phyloP scores from a whole-genome alignment of 2,329 filamentous ascomycete genomes.

The Monilinia polystroma region DNA sequence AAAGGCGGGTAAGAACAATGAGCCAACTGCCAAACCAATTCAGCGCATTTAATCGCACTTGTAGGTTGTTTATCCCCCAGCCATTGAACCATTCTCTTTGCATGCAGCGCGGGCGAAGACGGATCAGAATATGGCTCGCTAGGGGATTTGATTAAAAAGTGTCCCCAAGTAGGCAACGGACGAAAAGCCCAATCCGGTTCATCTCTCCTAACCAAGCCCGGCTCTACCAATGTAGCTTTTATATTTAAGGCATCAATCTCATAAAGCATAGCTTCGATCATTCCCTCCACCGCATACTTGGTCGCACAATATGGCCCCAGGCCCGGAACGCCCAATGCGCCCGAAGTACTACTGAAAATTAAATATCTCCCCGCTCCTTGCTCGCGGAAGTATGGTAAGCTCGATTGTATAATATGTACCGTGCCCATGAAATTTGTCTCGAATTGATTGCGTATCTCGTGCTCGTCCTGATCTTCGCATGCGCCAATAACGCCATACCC shows the following conservation, averaged over 20 bases:
- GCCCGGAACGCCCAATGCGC: slow-evolving; percentile 89
- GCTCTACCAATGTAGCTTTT: slow-evolving; percentile 90
- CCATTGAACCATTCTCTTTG: slow-evolving; percentile 91
- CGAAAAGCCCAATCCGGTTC: slow-evolving; percentile 58
- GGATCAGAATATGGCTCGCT: slow-evolving; percentile 77
- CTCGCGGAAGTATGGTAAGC: slow-evolving; percentile 81
- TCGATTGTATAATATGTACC: slow-evolving; percentile 86
- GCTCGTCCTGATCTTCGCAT: slow-evolving; percentile 95
- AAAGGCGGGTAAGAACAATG: slow-evolving; percentile 94
- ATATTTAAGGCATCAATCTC: slow-evolving; percentile 91
- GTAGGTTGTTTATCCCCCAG: slow-evolving; percentile 88
- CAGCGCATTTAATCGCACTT: slow-evolving; percentile 87
- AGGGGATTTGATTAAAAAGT: slow-evolving; percentile 85
- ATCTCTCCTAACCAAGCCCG: slow-evolving; percentile 82
- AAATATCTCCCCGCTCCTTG: slow-evolving; percentile 78
- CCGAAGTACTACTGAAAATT: slow-evolving; percentile 91
- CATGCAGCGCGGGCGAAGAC: slow-evolving; percentile 82
- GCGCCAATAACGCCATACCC: slow-evolving; percentile 94
- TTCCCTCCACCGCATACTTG: slow-evolving; percentile 93
- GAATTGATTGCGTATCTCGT: slow-evolving; percentile 93
- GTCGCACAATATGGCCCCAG: slow-evolving; percentile 93
- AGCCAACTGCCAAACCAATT: slow-evolving; percentile 90
- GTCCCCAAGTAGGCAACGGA: slow-evolving; percentile 78
- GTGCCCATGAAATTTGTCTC: slow-evolving; percentile 98
- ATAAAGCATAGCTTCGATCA: slow-evolving; percentile 96